Evolutionary conservation across 495 filamentous ascomycete genomes (phyloP).

Genomic region (Parathielavia hyrcaniae): DNA sequence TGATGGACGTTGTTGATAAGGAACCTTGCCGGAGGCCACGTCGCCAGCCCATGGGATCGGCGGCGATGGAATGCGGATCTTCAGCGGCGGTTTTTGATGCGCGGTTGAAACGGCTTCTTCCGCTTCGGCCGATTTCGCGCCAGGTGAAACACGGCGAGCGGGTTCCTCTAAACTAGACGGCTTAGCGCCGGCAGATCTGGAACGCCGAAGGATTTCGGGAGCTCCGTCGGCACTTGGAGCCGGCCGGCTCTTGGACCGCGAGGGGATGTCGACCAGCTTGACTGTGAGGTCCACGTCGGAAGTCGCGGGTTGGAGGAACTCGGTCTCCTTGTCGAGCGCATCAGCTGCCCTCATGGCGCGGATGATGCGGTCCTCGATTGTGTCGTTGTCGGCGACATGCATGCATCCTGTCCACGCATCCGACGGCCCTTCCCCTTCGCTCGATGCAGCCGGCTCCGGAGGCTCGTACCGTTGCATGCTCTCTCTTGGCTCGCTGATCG

Average conservation of each 20-base stretch:
- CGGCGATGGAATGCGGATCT: conserved; percentile 12
- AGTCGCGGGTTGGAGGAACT: conserved; percentile 35
- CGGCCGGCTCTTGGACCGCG: conserved; percentile 9
- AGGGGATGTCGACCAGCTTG: conserved; percentile 19
- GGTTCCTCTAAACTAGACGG: neutral
- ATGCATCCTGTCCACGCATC: neutral
- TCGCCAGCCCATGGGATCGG: conserved; percentile 7
- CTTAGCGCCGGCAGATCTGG: conserved; percentile 2
- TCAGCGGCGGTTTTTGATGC: conserved; percentile 12
- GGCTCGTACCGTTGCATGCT: neutral
- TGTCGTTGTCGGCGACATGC: neutral
- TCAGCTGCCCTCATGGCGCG: conserved; percentile 48
- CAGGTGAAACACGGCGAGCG: conserved; percentile 4
- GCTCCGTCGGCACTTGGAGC: neutral
- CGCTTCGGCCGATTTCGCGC: neutral
- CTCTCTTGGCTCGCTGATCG: neutral
- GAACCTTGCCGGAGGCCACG: neutral
- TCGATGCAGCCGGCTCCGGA: neutral
- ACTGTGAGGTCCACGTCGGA: conserved; percentile 36
- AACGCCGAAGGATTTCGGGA: neutral
- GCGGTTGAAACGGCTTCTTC: neutral
- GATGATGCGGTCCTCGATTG: conserved; percentile 35
- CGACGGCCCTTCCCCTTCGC: neutral
- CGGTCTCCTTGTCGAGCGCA: conserved; percentile 43
- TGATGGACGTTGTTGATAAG: neutral